A percentile compares a stretch with the other conserved stretches of the same genome.
phyloP scores from a whole-genome alignment of 805 yeast genomes.

The Pichia occidentalis region DNA sequence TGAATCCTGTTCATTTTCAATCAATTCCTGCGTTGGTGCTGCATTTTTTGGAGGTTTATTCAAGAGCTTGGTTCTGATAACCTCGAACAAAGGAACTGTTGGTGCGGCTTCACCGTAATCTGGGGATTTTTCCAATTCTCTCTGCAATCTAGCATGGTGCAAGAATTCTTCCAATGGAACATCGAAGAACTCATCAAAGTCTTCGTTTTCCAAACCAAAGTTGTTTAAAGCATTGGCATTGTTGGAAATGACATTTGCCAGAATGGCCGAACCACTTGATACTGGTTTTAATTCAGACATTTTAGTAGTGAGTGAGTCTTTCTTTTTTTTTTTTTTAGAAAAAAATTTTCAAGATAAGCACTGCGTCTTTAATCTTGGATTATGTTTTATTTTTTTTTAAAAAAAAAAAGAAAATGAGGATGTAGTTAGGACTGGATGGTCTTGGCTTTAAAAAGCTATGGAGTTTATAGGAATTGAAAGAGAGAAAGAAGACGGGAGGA shows the following conservation, averaged over 20 bases:
- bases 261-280: not conserved
- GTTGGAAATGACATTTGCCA: conserved; percentile 31
- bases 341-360: too few species aligned
- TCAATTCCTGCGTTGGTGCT: too few species aligned
- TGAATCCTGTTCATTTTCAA: too few species aligned
- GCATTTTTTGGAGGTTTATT: conserved; percentile 1
- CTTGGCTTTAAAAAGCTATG: too few species aligned
- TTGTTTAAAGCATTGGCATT: conserved; percentile 7
- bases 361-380: too few species aligned
- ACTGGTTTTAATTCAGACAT: conserved; percentile 7
- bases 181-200: conserved; percentile 5
- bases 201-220: not conserved
- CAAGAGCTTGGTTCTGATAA: conserved; percentile 5
- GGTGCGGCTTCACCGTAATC: conserved; percentile 10
- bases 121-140: conserved; percentile 9
- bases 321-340: too few species aligned
- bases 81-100: conserved; percentile 7
- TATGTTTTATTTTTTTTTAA: too few species aligned
- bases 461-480: too few species aligned
- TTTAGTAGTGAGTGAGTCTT: too few species aligned
- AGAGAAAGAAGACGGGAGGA: too few species aligned
- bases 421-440: too few species aligned
- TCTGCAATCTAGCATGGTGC: conserved; percentile 6
- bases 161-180: conserved; percentile 9
- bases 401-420: too few species aligned